Percentiles rank a stretch among this genome's conserved stretches.
These are phyloP conservation scores for Cydonia oblonga DNA, from an alignment of 331 rosid species.

Conservation along the genomic window DNA sequence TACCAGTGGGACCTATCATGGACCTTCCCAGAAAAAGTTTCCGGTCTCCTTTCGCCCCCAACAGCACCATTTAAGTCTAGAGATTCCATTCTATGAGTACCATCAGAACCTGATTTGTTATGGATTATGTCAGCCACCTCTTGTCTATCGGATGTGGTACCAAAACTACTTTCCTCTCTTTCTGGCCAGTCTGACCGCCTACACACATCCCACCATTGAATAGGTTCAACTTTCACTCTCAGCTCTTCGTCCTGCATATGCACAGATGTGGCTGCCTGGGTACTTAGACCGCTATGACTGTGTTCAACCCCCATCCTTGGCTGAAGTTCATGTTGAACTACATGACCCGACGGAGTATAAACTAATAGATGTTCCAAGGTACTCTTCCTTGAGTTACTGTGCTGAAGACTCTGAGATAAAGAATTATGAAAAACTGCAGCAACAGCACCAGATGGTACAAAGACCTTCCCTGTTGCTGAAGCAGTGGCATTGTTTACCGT, in stretches of 20 bases:
- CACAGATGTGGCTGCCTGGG: slow-evolving; percentile 39
- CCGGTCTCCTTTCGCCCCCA: slow-evolving; percentile 18
- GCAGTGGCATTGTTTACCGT: slow-evolving; percentile 43
- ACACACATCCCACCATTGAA: slow-evolving; percentile 95
- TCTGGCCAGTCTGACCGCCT: slow-evolving; percentile 83
- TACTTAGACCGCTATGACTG: slow-evolving; percentile 20
- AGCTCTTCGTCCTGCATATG: slow-evolving; percentile 66
- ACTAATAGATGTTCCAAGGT: slow-evolving; percentile 74
- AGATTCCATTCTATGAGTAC: slow-evolving; percentile 25
- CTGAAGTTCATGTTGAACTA: slow-evolving; percentile 75
- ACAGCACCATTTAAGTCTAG: slow-evolving; percentile 22
- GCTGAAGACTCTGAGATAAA: slow-evolving; percentile 38
- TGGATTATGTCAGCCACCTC: slow-evolving; percentile 30
- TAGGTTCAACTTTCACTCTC: slow-evolving; percentile 81
- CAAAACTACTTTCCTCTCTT: slow-evolving; percentile 44
- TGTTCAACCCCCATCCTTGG: slow-evolving; percentile 60
- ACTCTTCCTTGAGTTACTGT: slow-evolving; percentile 31
- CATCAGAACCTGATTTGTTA: slow-evolving; percentile 32
- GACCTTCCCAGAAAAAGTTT: slow-evolving; percentile 24
- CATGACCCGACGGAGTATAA: slow-evolving; percentile 87
- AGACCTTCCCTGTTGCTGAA: slow-evolving; percentile 63
- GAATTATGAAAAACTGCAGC: slow-evolving; percentile 81
- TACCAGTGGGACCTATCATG: slow-evolving; percentile 57
- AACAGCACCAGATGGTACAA: slow-evolving; percentile 90
- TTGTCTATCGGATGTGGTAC: slow-evolving; percentile 37